phyloP scores from a whole-genome alignment of 768 basidiomycete genomes.

The Phlebiopsis flavidoalba region DNA sequence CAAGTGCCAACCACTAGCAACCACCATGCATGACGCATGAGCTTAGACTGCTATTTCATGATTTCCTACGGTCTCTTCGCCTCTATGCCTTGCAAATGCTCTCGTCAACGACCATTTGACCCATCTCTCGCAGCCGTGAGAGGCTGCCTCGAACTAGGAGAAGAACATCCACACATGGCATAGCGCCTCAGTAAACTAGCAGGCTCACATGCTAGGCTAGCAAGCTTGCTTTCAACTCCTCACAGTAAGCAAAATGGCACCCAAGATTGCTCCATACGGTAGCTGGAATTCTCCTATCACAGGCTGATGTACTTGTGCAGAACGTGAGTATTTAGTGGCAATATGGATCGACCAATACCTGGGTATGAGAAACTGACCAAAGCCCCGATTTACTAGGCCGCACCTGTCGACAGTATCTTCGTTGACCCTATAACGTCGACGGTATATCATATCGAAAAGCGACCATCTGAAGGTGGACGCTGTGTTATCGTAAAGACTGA shows the following conservation, averaged over 20 bases:
- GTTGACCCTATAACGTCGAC: slow-evolving; percentile 44
- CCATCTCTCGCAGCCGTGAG: too few relatives aligned
- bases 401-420: slow-evolving; percentile 36
- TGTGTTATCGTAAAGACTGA: slow-evolving; percentile 51
- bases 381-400: slow-evolving; percentile 18
- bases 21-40: too few relatives aligned
- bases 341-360: neutral
- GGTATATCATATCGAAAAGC: slow-evolving; percentile 53
- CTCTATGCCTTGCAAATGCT: too few relatives aligned
- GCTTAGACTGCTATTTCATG: too few relatives aligned
- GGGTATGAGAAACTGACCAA: neutral
- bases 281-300: slow-evolving; percentile 59
- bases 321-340: slow-evolving; percentile 22
- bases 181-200: neutral
- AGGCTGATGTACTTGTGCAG: slow-evolving; percentile 43
- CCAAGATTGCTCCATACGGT: slow-evolving; percentile 46
- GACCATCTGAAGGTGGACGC: slow-evolving; percentile 54
- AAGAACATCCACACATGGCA: neutral
- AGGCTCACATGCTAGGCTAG: neutral
- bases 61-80: too few relatives aligned
- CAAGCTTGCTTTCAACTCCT: neutral
- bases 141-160: too few relatives aligned
- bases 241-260: neutral
- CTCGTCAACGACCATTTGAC: too few relatives aligned
- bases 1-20: too few relatives aligned